Evolutionary conservation across 345 rosid genomes (phyloP), one percentile per base, ranked within the genome.

Genomic region (Sapria himalayana): DNA sequence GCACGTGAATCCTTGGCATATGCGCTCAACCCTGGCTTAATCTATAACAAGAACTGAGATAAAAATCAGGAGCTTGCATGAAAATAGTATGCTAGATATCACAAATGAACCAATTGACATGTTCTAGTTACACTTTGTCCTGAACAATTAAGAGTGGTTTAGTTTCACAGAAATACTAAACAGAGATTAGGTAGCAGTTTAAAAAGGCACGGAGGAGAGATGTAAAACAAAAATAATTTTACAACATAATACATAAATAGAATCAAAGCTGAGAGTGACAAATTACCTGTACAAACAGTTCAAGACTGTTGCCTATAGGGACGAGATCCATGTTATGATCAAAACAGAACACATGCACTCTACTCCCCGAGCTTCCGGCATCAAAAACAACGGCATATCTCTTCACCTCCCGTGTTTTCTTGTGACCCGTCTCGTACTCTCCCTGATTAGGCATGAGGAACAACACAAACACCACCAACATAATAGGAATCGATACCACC

Each of bases 351-450:
- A 89, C 98, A 41, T 89, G 98, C 9, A 89, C 98, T 20, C 98
- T 68, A 51, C 98, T 89, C 15, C 95, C 95, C 10, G 98, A 82
- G 51, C 95, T 89, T 0, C 98, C 95, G 3, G 98, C 98, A 19
- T 89, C 92, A 29, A 89, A 89, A 31, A 89, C 56, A 19, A 89
- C 93, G 0, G 94, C 93, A 22, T 59, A 89, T 36, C 46, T 48
- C 40, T 53, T 62, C 9, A 52, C 49, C 34, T 43, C 55, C 0
- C 74, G 66, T 10, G 72, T 61, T 33, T 70, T 45, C 61, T 64
- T 74, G n/a, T 91, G 60, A 52, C 43, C 56, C 33, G 17, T 39
- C 31, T 56, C 64, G 45, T 58, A 57, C 64, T 67, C 70, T 45
- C 60, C 61, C 21, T 67, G 54, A 15, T 67, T 67, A 9, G 91